Conservation (phyloP, 2,329 filamentous ascomycete species). For the Fusarium sororula region DNA sequence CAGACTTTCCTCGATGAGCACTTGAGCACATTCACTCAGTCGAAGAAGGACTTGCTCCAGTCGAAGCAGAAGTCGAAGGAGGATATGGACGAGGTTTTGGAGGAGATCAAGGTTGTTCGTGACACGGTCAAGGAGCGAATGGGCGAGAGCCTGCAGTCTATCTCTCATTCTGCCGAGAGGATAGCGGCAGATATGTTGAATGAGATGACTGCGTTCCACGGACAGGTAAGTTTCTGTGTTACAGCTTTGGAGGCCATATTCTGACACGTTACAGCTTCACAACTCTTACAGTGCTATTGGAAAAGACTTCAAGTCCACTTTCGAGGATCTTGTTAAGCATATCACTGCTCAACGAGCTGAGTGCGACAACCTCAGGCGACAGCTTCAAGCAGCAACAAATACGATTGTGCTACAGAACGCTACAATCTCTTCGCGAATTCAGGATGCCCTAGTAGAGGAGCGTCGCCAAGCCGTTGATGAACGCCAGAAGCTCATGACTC, state of each 20-base stretch:
- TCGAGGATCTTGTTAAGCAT: conserved; percentile 81
- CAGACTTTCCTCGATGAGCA: conserved; percentile 77
- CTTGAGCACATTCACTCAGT: conserved; percentile 71
- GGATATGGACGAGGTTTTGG: conserved; percentile 89
- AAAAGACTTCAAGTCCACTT: conserved; percentile 84
- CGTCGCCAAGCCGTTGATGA: conserved; percentile 77
- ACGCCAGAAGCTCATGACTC: conserved; percentile 75
- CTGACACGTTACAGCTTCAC: conserved; percentile 67
- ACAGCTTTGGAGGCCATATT: not conserved
- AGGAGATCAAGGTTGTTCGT: conserved; percentile 89
- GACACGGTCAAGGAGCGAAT: conserved; percentile 89
- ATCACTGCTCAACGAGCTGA: conserved; percentile 81
- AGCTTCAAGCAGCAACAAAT: conserved; percentile 76
- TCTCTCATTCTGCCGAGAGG: conserved; percentile 84
- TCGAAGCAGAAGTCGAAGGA: conserved; percentile 77
- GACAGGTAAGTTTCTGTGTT: conserved; percentile 55
- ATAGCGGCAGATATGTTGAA: conserved; percentile 90
- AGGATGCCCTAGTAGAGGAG: conserved; percentile 79
- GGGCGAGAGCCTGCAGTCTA: conserved; percentile 82
- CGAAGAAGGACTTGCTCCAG: conserved; percentile 72
- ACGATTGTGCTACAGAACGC: conserved; percentile 74
- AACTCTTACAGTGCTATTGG: conserved; percentile 84
- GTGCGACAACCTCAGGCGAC: conserved; percentile 74
- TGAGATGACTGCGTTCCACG: conserved; percentile 86
- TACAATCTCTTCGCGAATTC: conserved; percentile 71